Evolutionary conservation across 805 yeast species (phyloP).

Genomic region (Starmerella bombi): DNA sequence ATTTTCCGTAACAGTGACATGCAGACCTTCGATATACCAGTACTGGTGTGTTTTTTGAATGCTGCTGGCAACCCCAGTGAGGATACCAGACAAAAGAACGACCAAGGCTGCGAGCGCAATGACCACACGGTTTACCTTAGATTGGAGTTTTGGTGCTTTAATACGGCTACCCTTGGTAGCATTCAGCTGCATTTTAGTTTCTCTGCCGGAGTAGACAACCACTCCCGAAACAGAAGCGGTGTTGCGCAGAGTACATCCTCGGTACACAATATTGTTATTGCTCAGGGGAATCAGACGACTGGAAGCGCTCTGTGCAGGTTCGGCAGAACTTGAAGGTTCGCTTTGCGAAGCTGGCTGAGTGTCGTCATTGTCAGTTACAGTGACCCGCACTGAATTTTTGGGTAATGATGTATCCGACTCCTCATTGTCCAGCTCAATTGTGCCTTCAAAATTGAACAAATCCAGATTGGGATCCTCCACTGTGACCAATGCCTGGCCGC

Average conservation of each 20-base stretch:
- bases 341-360: too few relatives aligned
- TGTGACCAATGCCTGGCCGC: slow-evolving; percentile 29
- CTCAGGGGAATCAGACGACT: slow-evolving; percentile 44
- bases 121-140: slow-evolving; percentile 69
- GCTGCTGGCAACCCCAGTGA: slow-evolving; percentile 62
- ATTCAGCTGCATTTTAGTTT: slow-evolving; percentile 89
- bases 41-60: slow-evolving; percentile 21
- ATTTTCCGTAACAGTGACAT: slow-evolving; percentile 77
- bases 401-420: too few relatives aligned
- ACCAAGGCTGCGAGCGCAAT: slow-evolving; percentile 80
- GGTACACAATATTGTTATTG: slow-evolving; percentile 69
- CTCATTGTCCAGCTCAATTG: slow-evolving; percentile 26
- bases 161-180: slow-evolving; percentile 79
- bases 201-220: slow-evolving; percentile 89
- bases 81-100: slow-evolving; percentile 56
- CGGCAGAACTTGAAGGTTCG: not conserved
- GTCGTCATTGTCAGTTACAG: too few relatives aligned
- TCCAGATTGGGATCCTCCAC: slow-evolving; percentile 89
- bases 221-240: slow-evolving; percentile 63
- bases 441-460: slow-evolving; percentile 81
- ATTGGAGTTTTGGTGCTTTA: slow-evolving; percentile 86
- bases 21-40: slow-evolving; percentile 66
- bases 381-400: too few relatives aligned
- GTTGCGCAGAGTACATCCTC: slow-evolving; percentile 84
- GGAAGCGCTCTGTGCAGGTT: not conserved